These are phyloP conservation scores for Phragmites australis DNA, from an alignment of 176 grass and related monocot species.

Conservation along the genomic window DNA sequence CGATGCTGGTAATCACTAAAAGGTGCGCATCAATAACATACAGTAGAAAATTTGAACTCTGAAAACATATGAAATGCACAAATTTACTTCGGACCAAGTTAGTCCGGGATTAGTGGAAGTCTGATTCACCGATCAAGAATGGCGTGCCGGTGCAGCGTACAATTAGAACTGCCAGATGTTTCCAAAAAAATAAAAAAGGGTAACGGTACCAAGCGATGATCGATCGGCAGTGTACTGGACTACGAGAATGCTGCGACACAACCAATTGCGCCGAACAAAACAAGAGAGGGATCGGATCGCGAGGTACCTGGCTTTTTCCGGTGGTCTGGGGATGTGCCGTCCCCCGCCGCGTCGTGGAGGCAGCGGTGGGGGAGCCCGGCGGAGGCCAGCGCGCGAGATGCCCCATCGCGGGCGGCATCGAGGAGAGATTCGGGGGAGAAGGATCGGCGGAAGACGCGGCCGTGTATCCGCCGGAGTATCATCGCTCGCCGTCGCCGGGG, in stretches of 20 bases:
- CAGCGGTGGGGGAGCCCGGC: conserved; percentile 10
- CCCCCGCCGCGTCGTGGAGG: conserved; percentile 30
- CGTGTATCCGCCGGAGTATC: conserved; percentile 15
- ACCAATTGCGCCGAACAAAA: neutral
- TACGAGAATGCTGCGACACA: neutral
- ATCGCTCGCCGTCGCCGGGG: conserved; percentile 1
- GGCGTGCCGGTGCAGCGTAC: neutral
- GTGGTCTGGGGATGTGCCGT: neutral
- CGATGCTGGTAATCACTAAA: neutral
- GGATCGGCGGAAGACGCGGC: neutral
- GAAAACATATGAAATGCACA: neutral
- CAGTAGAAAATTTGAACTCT: neutral
- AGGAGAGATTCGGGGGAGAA: too few species aligned
- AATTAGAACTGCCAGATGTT: neutral
- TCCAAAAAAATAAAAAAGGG: too few species aligned
- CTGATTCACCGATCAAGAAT: neutral
- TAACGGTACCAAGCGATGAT: neutral
- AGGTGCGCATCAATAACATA: too few species aligned
- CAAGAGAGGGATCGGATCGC: neutral
- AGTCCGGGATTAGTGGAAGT: neutral
- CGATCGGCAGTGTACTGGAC: neutral
- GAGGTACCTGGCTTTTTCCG: conserved; percentile 18
- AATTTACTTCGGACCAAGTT: too few species aligned
- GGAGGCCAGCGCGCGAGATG: neutral
- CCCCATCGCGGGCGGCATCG: neutral